Conservation (phyloP, 371 early-diverging fungal genomes). For the Conidiobolus incongruus region DNA sequence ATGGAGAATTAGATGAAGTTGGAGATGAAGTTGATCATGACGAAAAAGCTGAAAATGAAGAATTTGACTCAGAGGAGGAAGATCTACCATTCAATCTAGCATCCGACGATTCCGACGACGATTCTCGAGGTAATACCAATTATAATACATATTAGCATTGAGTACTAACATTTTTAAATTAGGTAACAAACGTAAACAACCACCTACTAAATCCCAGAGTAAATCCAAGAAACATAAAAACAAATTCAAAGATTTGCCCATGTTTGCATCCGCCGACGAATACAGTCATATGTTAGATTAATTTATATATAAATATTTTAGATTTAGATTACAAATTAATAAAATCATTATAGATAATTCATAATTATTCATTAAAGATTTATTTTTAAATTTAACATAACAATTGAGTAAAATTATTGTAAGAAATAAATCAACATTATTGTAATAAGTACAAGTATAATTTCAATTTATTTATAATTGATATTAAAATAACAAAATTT, state of each 20-base stretch:
- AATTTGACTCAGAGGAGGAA: slow-evolving; percentile 8
- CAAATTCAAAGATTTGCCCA: slow-evolving; percentile 22
- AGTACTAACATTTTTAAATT: slow-evolving; percentile 6
- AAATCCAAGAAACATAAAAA: slow-evolving; percentile 7
- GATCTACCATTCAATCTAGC: slow-evolving; percentile 8
- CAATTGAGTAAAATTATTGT: too few species aligned
- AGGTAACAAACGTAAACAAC: slow-evolving; percentile 5
- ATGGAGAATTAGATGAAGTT: slow-evolving; percentile 11
- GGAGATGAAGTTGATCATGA: slow-evolving; percentile 9
- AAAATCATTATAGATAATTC: too few species aligned
- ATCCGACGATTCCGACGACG: slow-evolving; percentile 2
- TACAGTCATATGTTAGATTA: slow-evolving; percentile 35
- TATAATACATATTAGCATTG: slow-evolving; percentile 3
- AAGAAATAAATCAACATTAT: too few species aligned
- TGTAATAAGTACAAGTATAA: too few species aligned
- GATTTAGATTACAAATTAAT: too few species aligned
- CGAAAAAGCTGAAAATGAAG: slow-evolving; percentile 7
- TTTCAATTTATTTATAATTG: too few species aligned
- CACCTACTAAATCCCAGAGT: background rate
- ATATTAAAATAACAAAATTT: too few species aligned
- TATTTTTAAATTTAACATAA: too few species aligned
- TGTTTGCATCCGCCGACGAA: slow-evolving; percentile 48
- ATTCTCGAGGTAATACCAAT: background rate
- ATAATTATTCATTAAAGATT: too few species aligned
- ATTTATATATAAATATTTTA: too few species aligned